phyloP scores from a whole-genome alignment of 169 alveolate species.

The Plasmodium vivax region DNA sequence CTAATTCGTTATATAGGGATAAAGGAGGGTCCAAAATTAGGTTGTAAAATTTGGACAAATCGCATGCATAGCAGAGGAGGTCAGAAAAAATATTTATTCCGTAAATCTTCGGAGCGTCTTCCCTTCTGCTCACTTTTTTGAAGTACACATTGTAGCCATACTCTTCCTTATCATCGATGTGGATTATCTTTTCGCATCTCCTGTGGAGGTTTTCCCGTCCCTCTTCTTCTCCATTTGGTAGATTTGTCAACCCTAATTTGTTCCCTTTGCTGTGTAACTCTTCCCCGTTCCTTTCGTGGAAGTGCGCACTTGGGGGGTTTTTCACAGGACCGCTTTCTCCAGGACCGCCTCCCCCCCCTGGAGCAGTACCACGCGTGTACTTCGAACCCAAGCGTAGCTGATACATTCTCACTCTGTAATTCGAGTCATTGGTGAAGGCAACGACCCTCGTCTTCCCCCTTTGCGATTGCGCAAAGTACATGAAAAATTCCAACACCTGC shows the following conservation, averaged over 20 bases:
- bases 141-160: constrained; percentile 50
- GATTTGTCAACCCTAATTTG: background rate
- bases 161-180: constrained; percentile 7
- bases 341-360: background rate
- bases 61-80: constrained; percentile 25
- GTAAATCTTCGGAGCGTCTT: constrained; percentile 39
- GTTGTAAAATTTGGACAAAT: constrained; percentile 49
- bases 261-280: background rate
- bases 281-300: background rate
- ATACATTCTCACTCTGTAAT: constrained; percentile 10
- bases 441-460: constrained; percentile 1
- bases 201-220: background rate
- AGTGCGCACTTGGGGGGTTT: background rate
- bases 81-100: constrained; percentile 49
- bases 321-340: background rate
- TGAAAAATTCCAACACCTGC: background rate
- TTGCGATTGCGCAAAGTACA: constrained; percentile 42
- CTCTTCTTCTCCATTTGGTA: background rate
- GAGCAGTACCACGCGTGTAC: background rate
- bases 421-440: constrained; percentile 27
- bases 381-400: constrained; percentile 24
- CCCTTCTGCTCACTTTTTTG: constrained; percentile 21
- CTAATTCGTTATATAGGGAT: constrained; percentile 49
- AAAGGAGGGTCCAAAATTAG: constrained; percentile 40
- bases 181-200: background rate